phyloP scores from a whole-genome alignment of 2,329 filamentous ascomycete genomes.

The Fusarium continuum region DNA sequence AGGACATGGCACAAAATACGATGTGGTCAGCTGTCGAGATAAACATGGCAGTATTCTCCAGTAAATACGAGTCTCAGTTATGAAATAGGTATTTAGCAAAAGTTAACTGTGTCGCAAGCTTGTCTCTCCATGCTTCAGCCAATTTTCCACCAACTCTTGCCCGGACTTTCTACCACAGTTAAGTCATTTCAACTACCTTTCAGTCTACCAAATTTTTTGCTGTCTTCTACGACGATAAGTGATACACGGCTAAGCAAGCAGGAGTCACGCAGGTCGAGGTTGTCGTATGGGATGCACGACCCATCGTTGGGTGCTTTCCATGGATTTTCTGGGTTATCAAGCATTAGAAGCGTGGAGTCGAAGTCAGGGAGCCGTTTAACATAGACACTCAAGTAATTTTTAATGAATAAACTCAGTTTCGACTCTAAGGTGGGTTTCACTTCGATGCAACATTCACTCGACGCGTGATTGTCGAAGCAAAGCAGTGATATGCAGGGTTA shows the following conservation, averaged over 20 bases:
- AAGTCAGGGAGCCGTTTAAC: not conserved
- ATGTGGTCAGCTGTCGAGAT: slow-evolving; percentile 34
- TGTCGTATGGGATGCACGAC: not conserved
- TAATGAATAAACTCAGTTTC: no score
- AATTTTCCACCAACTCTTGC: slow-evolving; percentile 7
- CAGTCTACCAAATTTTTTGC: not conserved
- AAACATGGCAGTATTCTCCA: slow-evolving; percentile 36
- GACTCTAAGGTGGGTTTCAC: no score
- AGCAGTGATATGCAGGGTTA: no score
- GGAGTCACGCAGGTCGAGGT: slow-evolving; percentile 1
- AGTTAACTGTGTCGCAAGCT: no score
- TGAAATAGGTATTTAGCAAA: no score
- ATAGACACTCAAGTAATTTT: no score
- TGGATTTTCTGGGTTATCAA: slow-evolving; percentile 15
- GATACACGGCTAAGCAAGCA: not conserved
- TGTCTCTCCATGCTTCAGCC: slow-evolving; percentile 26
- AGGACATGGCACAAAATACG: slow-evolving; percentile 24
- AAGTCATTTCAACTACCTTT: not conserved
- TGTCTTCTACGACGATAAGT: not conserved
- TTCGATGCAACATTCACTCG: not conserved
- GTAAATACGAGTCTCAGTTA: no score
- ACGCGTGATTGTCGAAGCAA: no score
- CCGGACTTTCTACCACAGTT: not conserved
- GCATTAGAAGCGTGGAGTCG: slow-evolving; percentile 1
- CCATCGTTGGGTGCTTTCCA: slow-evolving; percentile 3